Percentiles rank a stretch among this genome's conserved stretches.
Evolutionary conservation across 116 monocot genomes (phyloP).

Genomic region (Thalassia testudinum): DNA sequence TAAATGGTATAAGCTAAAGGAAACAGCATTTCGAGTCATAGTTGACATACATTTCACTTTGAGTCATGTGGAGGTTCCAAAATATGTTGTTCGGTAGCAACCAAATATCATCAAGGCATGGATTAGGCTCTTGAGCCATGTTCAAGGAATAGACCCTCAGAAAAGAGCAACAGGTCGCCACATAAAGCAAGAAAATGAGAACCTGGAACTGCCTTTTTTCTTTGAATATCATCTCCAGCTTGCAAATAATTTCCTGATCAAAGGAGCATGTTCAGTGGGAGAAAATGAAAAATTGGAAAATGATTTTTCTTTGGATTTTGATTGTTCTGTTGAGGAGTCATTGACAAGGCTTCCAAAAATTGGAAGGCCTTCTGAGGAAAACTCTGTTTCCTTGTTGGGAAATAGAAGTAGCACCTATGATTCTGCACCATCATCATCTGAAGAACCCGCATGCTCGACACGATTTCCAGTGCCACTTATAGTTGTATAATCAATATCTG

Average conservation of each 20-base stretch:
- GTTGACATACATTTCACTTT: conserved; percentile 56
- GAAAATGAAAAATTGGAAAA: conserved; percentile 4
- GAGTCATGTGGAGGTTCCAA: conserved; percentile 51
- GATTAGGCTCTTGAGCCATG: conserved; percentile 44
- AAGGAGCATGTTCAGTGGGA: conserved; percentile 39
- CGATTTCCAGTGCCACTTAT: conserved; percentile 4
- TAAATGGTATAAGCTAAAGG: conserved; percentile 39
- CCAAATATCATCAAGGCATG: conserved; percentile 52
- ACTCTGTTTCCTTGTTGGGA: conserved; percentile 11
- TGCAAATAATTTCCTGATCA: conserved; percentile 38
- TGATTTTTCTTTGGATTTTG: not conserved
- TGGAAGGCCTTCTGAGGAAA: conserved; percentile 38
- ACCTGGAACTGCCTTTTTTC: conserved; percentile 32
- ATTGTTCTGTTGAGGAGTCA: conserved; percentile 11
- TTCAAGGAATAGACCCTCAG: conserved; percentile 84
- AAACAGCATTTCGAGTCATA: conserved; percentile 36
- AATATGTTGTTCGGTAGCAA: conserved; percentile 41
- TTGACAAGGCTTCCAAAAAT: conserved; percentile 24
- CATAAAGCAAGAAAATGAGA: conserved; percentile 56
- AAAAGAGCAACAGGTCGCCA: conserved; percentile 44
- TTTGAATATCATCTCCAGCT: conserved; percentile 38
- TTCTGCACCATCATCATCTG: conserved; percentile 2
- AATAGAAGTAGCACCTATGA: conserved; percentile 7
- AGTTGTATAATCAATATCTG: conserved; percentile 30
- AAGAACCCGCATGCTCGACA: not conserved